Percentiles rank a stretch among this genome's conserved stretches.
phyloP scores from a whole-genome alignment of 352 stramenopile genomes.

The Phytophthora kernoviae region DNA sequence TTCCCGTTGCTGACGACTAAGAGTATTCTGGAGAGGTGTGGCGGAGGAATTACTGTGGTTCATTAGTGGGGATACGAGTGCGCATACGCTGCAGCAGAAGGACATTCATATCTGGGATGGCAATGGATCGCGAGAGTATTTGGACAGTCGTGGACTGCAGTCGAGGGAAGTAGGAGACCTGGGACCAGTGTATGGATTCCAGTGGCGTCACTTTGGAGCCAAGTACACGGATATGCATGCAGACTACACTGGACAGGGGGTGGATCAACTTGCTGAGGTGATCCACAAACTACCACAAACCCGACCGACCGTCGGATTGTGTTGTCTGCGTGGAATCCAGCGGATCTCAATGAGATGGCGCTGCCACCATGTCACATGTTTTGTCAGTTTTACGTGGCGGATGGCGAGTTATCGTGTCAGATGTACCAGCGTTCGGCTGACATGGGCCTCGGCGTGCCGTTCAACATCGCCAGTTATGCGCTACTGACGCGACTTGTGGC shows the following conservation, averaged over 20 bases:
- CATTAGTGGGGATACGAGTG: conserved; percentile 96
- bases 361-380: conserved; percentile 99
- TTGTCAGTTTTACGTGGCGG: conserved; percentile 93
- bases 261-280: conserved; percentile 98
- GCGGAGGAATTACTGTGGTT: conserved; percentile 99
- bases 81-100: conserved; percentile 96
- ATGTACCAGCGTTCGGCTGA: conserved; percentile 99
- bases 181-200: conserved; percentile 96
- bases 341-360: conserved; percentile 97
- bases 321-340: conserved; percentile 99
- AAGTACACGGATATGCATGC: conserved; percentile 98
- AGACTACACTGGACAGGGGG: conserved; percentile 97
- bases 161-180: conserved; percentile 97
- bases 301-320: conserved; percentile 98
- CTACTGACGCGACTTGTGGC: conserved; percentile 97
- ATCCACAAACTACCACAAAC: conserved; percentile 98
- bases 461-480: conserved; percentile 99
- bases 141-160: conserved; percentile 92
- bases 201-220: conserved; percentile 99
- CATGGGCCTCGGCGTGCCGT: conserved; percentile 99
- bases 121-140: conserved; percentile 97
- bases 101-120: conserved; percentile 99
- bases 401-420: conserved; percentile 86
- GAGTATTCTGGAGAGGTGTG: conserved; percentile 98
- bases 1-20: conserved; percentile 99